A percentile compares a stretch with the other conserved stretches of the same genome.
Evolutionary conservation across 2,329 filamentous ascomycete species (phyloP).

Genomic region (Tolypocladium nubicola): DNA sequence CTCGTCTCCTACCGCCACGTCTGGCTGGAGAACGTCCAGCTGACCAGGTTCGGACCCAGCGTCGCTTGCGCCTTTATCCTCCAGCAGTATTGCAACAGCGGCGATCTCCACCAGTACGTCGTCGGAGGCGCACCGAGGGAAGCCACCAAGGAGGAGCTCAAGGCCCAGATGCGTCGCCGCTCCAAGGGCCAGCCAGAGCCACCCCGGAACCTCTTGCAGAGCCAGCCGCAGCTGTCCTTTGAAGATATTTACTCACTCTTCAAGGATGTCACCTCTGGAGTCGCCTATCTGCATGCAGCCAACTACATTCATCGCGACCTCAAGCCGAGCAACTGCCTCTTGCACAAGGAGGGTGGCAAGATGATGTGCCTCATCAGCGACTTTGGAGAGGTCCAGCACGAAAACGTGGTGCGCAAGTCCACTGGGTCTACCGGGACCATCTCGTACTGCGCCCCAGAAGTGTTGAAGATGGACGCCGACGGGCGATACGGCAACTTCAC

Average conservation of each 20-base stretch:
- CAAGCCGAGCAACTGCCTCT: slow-evolving; percentile 89
- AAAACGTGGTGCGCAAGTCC: slow-evolving; percentile 71
- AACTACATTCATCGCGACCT: slow-evolving; percentile 95
- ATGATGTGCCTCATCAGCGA: slow-evolving; percentile 85
- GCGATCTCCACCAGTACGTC: slow-evolving; percentile 82
- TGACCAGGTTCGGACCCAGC: slow-evolving; percentile 78
- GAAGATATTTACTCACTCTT: slow-evolving; percentile 97
- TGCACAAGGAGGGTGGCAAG: slow-evolving; percentile 65
- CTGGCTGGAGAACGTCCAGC: slow-evolving; percentile 83
- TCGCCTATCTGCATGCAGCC: slow-evolving; percentile 80
- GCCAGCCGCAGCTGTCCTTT: slow-evolving; percentile 46
- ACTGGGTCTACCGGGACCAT: slow-evolving; percentile 93
- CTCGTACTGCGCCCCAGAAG: slow-evolving; percentile 94
- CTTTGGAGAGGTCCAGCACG: slow-evolving; percentile 90
- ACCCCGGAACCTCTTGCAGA: slow-evolving; percentile 34
- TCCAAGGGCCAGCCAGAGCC: slow-evolving; percentile 68
- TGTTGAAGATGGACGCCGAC: slow-evolving; percentile 56
- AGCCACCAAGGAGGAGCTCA: slow-evolving; percentile 72
- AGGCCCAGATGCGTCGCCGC: slow-evolving; percentile 72
- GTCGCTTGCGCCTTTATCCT: slow-evolving; percentile 95
- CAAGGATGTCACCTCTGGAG: slow-evolving; percentile 83
- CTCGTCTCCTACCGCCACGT: slow-evolving; percentile 94
- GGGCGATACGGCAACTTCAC: slow-evolving; percentile 88
- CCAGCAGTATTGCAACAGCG: slow-evolving; percentile 93
- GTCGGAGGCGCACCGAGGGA: slow-evolving; percentile 54